These are phyloP conservation scores for Trichosporon ovoides DNA, from an alignment of 1,284 basidiomycete genomes.

Conservation along the genomic window DNA sequence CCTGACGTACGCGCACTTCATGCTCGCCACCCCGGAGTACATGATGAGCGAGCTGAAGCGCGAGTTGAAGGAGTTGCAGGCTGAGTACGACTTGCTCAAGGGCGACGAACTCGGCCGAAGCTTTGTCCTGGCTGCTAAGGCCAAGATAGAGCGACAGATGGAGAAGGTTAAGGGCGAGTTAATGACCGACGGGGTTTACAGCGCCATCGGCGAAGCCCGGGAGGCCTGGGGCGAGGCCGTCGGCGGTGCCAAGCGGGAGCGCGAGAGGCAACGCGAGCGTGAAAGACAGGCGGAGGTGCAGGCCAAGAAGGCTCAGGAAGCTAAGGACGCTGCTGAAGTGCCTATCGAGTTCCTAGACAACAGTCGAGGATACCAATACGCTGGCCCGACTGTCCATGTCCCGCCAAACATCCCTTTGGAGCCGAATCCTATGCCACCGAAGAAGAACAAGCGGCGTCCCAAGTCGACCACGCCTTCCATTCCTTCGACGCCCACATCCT, in stretches of 20 bases:
- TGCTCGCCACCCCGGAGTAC: conserved; percentile 87
- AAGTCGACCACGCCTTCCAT: conserved; percentile 33
- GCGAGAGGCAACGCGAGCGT: conserved; percentile 50
- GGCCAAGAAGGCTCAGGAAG: conserved; percentile 32
- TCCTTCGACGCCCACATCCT: conserved; percentile 18
- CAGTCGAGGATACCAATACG: conserved; percentile 4
- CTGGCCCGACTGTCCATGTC: conserved; percentile 22
- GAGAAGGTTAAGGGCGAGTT: conserved; percentile 64
- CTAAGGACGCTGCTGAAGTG: conserved; percentile 20
- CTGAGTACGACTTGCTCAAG: conserved; percentile 55
- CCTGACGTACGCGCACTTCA: conserved; percentile 82
- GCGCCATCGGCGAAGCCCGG: conserved; percentile 36
- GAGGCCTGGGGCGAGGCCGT: conserved; percentile 42
- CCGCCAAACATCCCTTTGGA: conserved; percentile 38
- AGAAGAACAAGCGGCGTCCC: conserved; percentile 24
- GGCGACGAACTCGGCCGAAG: conserved; percentile 70
- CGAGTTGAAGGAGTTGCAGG: conserved; percentile 65
- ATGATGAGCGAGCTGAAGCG: conserved; percentile 65
- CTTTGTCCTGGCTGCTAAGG: conserved; percentile 74
- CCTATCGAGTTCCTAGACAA: conserved; percentile 9
- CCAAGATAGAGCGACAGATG: conserved; percentile 70
- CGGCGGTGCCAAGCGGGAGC: conserved; percentile 43
- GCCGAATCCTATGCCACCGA: conserved; percentile 39
- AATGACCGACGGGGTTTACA: conserved; percentile 55
- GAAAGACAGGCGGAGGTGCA: conserved; percentile 32